Evolutionary conservation across 2,329 filamentous ascomycete genomes (phyloP).

Genomic region (Oidium heveae): DNA sequence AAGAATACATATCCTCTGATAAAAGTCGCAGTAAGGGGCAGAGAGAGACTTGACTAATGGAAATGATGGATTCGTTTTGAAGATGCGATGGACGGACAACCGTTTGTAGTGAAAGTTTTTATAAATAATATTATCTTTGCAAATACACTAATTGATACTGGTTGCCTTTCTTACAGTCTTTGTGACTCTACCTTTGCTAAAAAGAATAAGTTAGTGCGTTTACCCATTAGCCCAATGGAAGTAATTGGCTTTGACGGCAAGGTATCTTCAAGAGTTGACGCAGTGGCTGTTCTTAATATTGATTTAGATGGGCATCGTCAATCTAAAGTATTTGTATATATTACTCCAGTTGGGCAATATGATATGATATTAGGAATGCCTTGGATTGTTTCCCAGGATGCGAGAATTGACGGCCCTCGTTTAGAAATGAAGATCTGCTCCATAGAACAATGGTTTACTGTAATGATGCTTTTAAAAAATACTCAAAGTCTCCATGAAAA

Average conservation of each 20-base stretch:
- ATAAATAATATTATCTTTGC: not conserved
- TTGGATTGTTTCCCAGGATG: too few species aligned
- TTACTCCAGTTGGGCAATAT: not conserved
- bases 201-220: not conserved
- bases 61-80: not conserved
- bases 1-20: not conserved
- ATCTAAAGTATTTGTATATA: not conserved
- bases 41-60: not conserved
- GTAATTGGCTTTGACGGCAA: not conserved
- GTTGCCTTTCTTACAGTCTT: not conserved
- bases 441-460: too few species aligned
- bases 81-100: not conserved
- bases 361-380: not conserved
- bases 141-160: not conserved
- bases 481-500: too few species aligned
- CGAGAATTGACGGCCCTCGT: too few species aligned
- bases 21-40: not conserved
- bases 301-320: too few species aligned
- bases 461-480: too few species aligned
- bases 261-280: too few species aligned
- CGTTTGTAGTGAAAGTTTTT: not conserved
- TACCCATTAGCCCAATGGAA: not conserved
- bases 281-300: too few species aligned
- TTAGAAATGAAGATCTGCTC: too few species aligned
- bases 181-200: not conserved